These are phyloP conservation scores for Podaxis rugospora DNA, from an alignment of 768 basidiomycete genomes.

Conservation along the genomic window DNA sequence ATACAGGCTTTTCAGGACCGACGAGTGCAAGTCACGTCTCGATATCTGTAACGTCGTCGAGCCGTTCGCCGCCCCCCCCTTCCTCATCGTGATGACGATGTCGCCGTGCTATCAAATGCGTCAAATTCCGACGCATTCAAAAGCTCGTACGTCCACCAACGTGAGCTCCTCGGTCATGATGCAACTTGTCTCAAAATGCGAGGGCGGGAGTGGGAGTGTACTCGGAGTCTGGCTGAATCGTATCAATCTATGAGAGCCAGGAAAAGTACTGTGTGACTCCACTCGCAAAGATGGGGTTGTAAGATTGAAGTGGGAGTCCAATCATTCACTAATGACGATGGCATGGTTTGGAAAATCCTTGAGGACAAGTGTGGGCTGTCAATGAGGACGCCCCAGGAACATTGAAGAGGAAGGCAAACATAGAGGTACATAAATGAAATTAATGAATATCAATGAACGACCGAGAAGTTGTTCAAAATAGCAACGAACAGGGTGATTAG, in stretches of 20 bases:
- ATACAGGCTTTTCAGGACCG: slow-evolving; percentile 27
- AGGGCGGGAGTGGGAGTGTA: background rate
- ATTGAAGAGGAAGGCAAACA: too few relatives aligned
- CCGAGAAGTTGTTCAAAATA: background rate
- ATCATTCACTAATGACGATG: slow-evolving; percentile 47
- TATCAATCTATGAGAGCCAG: slow-evolving; percentile 54
- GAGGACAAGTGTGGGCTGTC: background rate
- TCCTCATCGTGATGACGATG: slow-evolving; percentile 17
- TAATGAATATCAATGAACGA: too few relatives aligned
- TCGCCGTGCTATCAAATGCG: background rate
- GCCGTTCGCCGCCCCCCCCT: slow-evolving; percentile 41
- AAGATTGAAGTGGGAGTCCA: slow-evolving; percentile 57
- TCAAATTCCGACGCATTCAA: background rate
- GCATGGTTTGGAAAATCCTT: slow-evolving; percentile 6
- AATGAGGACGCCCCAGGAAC: too few relatives aligned
- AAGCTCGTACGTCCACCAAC: slow-evolving; percentile 53
- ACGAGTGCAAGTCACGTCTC: slow-evolving; percentile 51
- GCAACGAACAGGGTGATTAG: background rate
- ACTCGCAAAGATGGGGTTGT: slow-evolving; percentile 42
- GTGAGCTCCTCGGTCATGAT: slow-evolving; percentile 62
- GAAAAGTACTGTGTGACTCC: slow-evolving; percentile 48
- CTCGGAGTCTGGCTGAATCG: background rate
- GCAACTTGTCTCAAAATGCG: slow-evolving; percentile 47
- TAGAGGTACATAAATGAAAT: too few relatives aligned
- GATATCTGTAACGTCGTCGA: slow-evolving; percentile 59